Conservation (phyloP, 2,329 filamentous ascomycete species). For the Huntiella moniliformis region DNA sequence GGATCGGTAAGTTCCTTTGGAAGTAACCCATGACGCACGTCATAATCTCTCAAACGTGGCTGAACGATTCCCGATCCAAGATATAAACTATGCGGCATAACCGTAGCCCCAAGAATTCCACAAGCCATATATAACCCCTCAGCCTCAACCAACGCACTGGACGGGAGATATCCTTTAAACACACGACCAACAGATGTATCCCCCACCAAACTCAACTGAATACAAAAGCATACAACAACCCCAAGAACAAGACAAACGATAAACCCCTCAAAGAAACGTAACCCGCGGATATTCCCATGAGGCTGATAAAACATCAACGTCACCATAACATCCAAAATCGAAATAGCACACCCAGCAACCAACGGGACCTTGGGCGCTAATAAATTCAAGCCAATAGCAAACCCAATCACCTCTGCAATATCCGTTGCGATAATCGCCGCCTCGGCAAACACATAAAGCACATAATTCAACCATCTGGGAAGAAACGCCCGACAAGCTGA, state of each 20-base stretch:
- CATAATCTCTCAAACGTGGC: constrained; percentile 44
- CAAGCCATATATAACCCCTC: constrained; percentile 51
- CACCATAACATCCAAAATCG: constrained; percentile 47
- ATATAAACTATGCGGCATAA: constrained; percentile 52
- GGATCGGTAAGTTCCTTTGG: constrained; percentile 16
- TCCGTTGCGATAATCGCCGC: constrained; percentile 53
- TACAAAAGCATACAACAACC: constrained; percentile 52
- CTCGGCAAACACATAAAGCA: constrained; percentile 45
- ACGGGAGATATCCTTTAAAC: constrained; percentile 47
- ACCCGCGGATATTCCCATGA: constrained; percentile 35
- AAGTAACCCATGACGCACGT: constrained; percentile 35
- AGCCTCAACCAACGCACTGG: constrained; percentile 35
- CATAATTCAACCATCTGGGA: constrained; percentile 44
- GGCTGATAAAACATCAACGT: constrained; percentile 49
- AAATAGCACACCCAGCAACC: constrained; percentile 49
- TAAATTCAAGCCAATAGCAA: constrained; percentile 50
- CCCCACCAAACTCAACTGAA: constrained; percentile 44
- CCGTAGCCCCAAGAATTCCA: constrained; percentile 58
- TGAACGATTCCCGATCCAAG: constrained; percentile 53
- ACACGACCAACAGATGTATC: constrained; percentile 37
- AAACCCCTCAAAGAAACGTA: constrained; percentile 45
- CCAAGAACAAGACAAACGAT: constrained; percentile 45
- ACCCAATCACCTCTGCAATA: constrained; percentile 54
- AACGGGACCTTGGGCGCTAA: constrained; percentile 44
- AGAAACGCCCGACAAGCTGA: constrained; percentile 47